Evolutionary conservation across 1,284 basidiomycete genomes (phyloP).

Genomic region (Gymnopus androsaceus): DNA sequence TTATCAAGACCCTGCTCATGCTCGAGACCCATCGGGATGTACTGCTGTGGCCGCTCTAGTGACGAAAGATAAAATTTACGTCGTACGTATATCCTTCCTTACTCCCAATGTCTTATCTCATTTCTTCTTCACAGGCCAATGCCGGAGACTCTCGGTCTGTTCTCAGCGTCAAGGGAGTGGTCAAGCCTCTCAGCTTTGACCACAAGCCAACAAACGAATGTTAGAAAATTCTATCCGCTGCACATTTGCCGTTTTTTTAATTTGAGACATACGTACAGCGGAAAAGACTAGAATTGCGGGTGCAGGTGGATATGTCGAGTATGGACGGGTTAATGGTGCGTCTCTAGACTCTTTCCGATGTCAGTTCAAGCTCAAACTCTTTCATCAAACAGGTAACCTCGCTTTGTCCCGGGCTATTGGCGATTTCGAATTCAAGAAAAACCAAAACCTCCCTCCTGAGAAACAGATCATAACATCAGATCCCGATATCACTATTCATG

Average conservation of each 20-base stretch:
- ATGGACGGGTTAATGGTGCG: constrained; percentile 94
- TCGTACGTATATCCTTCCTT: constrained; percentile 50
- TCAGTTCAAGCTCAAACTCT: not conserved
- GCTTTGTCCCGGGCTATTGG: constrained; percentile 94
- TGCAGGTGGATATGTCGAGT: constrained; percentile 98
- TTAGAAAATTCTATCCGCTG: constrained; percentile 36
- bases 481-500: constrained; percentile 87
- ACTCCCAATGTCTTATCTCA: constrained; percentile 7
- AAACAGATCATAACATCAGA: constrained; percentile 95
- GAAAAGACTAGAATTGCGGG: constrained; percentile 87
- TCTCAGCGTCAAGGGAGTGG: constrained; percentile 84
- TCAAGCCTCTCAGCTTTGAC: constrained; percentile 88
- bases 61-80: constrained; percentile 82
- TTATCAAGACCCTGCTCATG: constrained; percentile 76
- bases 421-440: constrained; percentile 99
- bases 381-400: constrained; percentile 76
- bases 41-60: constrained; percentile 91
- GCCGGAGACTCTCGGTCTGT: constrained; percentile 96
- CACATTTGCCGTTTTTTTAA: constrained; percentile 15
- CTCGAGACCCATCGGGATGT: constrained; percentile 93
- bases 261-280: constrained; percentile 47
- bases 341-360: constrained; percentile 14
- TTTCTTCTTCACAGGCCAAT: constrained; percentile 73
- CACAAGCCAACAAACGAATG: constrained; percentile 93
- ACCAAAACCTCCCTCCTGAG: constrained; percentile 79